Percentiles rank a stretch among this genome's conserved stretches.
phyloP scores from a whole-genome alignment of 306 rosid species.

The Rubus parviflorus region DNA sequence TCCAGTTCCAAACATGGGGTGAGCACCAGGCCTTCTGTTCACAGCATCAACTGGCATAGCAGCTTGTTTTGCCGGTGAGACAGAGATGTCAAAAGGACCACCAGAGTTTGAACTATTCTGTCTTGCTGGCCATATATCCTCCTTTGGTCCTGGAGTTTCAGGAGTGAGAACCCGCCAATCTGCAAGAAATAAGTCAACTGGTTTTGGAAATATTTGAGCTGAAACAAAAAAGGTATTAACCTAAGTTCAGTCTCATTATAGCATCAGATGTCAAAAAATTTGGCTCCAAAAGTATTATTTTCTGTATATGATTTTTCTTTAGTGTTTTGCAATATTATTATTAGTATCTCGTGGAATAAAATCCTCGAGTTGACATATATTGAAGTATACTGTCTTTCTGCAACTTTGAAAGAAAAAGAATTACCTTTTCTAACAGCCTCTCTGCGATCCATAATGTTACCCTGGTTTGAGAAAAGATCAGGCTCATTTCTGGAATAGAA shows the following conservation, averaged over 20 bases:
- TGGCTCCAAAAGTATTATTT: background rate
- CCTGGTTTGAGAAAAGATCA: conserved; percentile 72
- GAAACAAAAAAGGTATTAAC: conserved; percentile 12
- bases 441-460: conserved; percentile 72
- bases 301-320: background rate
- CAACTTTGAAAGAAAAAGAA: conserved; percentile 24
- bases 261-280: conserved; percentile 1
- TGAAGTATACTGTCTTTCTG: background rate
- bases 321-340: background rate
- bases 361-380: conserved; percentile 12
- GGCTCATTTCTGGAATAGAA: conserved; percentile 85
- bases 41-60: conserved; percentile 56
- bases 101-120: conserved; percentile 88
- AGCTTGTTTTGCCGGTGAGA: conserved; percentile 74
- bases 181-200: conserved; percentile 88
- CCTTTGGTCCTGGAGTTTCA: conserved; percentile 98
- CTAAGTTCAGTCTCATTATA: conserved; percentile 5
- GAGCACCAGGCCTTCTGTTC: conserved; percentile 67
- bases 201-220: conserved; percentile 66
- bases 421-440: conserved; percentile 79
- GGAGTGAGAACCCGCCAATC: conserved; percentile 76
- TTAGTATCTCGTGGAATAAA: background rate
- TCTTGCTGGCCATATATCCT: conserved; percentile 87
- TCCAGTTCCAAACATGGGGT: conserved; percentile 58
- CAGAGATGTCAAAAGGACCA: conserved; percentile 73